These are phyloP conservation scores for Hypericum androsaemum DNA, from an alignment of 345 rosid species.

Conservation along the genomic window DNA sequence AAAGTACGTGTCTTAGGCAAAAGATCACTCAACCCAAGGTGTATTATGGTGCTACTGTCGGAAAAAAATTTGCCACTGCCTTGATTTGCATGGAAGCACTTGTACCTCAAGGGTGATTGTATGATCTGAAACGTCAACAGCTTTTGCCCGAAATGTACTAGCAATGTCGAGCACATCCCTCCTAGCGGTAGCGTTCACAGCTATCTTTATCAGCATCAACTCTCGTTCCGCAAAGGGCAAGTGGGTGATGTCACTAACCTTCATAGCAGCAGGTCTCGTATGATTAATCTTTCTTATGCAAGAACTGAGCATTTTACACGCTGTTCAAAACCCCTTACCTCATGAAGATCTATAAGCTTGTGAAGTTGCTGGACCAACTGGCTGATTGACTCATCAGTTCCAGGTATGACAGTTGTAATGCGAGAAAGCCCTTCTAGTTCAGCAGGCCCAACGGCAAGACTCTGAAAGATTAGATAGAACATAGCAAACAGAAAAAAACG, in stretches of 20 bases:
- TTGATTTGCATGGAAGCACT: background rate
- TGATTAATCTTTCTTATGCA: background rate
- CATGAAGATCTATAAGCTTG: background rate
- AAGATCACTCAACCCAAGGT: no score
- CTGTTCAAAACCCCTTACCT: background rate
- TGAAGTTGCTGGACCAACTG: slow-evolving; percentile 2
- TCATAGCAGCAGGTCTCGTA: slow-evolving; percentile 6
- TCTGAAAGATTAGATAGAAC: background rate
- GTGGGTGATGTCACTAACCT: slow-evolving; percentile 61
- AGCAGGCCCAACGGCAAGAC: slow-evolving; percentile 5
- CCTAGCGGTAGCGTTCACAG: slow-evolving; percentile 52
- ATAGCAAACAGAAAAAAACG: background rate
- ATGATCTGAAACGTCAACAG: slow-evolving; percentile 67
- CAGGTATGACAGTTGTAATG: slow-evolving; percentile 2
- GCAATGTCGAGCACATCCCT: slow-evolving; percentile 66
- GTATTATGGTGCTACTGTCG: no score
- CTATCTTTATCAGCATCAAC: slow-evolving; percentile 53
- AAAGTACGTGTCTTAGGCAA: no score
- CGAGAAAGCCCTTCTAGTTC: slow-evolving; percentile 2
- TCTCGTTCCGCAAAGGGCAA: slow-evolving; percentile 67
- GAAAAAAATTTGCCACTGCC: no score
- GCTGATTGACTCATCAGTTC: background rate
- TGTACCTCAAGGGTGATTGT: slow-evolving; percentile 63
- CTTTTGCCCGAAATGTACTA: slow-evolving; percentile 61
- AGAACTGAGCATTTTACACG: no score